Evolutionary conservation across 352 stramenopile genomes (phyloP), one percentile per base, ranked within the genome.

Genomic region (Phytophthora cactorum): DNA sequence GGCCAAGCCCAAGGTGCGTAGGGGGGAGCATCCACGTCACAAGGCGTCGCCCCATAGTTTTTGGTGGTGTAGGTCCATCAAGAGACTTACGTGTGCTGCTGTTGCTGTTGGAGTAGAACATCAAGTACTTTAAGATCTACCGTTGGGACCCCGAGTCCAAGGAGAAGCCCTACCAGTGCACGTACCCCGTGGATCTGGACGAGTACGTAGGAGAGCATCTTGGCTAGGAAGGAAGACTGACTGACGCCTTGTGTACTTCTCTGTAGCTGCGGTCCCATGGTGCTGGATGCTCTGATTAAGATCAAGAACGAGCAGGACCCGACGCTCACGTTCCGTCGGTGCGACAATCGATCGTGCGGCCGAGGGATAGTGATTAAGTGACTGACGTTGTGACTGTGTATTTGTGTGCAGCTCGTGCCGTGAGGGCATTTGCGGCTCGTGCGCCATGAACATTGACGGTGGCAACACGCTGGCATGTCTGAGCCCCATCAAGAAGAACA

Each of bases 371-470:
- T 12, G 11, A 27, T 8, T 22, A 6, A 58, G 15, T 25, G n/a
- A 56, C 28, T 59, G 52, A 60, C 32, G 17, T 12, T 47, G 12
- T 43, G 36, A n/a, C 7, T n/a, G 50, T 29, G 14, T 47, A 9
- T 15, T 36, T 11, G 3, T 74, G n/a, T 75, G 28, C 65, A 90
- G 86, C 36, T 99, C 96, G 31, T 99, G 98, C 78, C 96, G 98
- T 65, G 98, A 99, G 79, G 98, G 97, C 27, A 99, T 99, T 75
- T 99, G 98, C 67, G 98, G 98, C 65, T 99, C 95, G 25, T 99
- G 98, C 73, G 97, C 98, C 72, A 99, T 99, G 98, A 99, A 99
- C 83, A 99, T 99, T 74, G 95, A 99, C 71, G 98, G 98, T 28
- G 90, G 85, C 71, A 99, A 99, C 84, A 99, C 96, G 34, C 82